Evolutionary conservation across 2,329 filamentous ascomycete genomes (phyloP).

Genomic region (Ascosphaera pollenicola): DNA sequence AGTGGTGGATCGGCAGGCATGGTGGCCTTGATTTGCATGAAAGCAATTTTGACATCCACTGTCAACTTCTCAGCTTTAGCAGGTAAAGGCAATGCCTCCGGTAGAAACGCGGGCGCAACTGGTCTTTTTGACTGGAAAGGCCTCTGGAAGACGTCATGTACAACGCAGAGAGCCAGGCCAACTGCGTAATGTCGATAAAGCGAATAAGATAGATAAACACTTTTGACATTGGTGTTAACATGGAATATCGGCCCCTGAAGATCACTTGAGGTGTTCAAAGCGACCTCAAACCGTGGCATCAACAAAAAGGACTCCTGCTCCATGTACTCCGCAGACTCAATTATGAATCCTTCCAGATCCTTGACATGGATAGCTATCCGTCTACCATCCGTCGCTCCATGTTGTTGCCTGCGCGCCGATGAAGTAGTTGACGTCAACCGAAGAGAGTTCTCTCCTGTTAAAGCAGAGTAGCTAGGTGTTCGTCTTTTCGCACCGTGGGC

Average conservation of each 20-base stretch:
- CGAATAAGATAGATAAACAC: conserved; percentile 69
- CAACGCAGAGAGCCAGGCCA: conserved; percentile 55
- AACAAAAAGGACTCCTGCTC: conserved; percentile 71
- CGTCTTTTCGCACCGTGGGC: conserved; percentile 37
- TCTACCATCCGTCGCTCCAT: conserved; percentile 46
- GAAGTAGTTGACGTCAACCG: conserved; percentile 25
- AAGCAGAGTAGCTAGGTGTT: conserved; percentile 46
- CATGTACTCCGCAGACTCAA: conserved; percentile 67
- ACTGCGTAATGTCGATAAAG: conserved; percentile 83
- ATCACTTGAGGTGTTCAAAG: conserved; percentile 67
- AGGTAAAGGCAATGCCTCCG: conserved; percentile 5
- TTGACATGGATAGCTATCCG: conserved; percentile 60
- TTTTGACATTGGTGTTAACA: conserved; percentile 58
- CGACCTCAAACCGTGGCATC: conserved; percentile 69
- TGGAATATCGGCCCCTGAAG: conserved; percentile 73
- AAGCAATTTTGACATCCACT: conserved; percentile 57
- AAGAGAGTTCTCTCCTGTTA: conserved; percentile 39
- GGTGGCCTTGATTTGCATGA: conserved; percentile 71
- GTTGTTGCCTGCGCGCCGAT: conserved; percentile 22
- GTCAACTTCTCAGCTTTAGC: conserved; percentile 44
- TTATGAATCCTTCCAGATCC: conserved; percentile 72
- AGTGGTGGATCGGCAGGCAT: conserved; percentile 78
- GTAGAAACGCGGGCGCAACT: not conserved
- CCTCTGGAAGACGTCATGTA: conserved; percentile 41
- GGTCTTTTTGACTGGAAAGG: conserved; percentile 1